Evolutionary conservation across 306 rosid genomes (phyloP).

Genomic region (Begonia fuchsioides): DNA sequence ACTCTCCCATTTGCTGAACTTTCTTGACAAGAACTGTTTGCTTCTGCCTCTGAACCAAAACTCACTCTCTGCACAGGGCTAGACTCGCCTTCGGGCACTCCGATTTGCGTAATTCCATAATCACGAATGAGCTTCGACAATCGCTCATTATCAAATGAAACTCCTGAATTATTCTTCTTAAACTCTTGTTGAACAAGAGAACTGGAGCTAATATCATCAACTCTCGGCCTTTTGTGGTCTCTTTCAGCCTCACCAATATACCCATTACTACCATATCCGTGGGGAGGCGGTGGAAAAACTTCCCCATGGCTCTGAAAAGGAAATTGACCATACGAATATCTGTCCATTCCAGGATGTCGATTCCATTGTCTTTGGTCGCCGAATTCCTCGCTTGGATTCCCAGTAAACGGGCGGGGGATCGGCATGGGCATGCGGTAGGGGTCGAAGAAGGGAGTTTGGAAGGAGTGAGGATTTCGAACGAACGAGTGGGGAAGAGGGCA

Average conservation of each 20-base stretch:
- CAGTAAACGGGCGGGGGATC: conserved; percentile 7
- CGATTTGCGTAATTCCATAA: conserved; percentile 38
- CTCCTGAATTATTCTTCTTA: conserved; percentile 6
- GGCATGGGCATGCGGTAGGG: conserved; percentile 9
- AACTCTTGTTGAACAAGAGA: conserved; percentile 3
- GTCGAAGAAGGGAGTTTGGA: conserved; percentile 13
- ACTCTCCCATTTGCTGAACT: conserved; percentile 4
- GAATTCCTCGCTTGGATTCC: conserved; percentile 12
- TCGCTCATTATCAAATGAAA: conserved; percentile 42
- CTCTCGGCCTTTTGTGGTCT: conserved; percentile 49
- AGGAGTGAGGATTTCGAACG: conserved; percentile 21
- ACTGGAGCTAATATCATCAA: conserved; percentile 20
- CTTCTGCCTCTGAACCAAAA: conserved; percentile 2
- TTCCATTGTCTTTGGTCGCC: conserved; percentile 15
- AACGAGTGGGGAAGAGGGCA: conserved; percentile 36
- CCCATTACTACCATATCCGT: conserved; percentile 16
- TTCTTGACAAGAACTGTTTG: conserved; percentile 1
- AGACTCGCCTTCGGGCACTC: conserved; percentile 10
- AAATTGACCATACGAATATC: conserved; percentile 10
- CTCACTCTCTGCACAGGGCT: neutral
- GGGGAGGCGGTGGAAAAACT: conserved; percentile 12
- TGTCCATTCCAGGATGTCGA: conserved; percentile 21
- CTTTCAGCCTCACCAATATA: conserved; percentile 26
- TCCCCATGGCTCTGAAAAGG: conserved; percentile 14
- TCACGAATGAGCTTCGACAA: conserved; percentile 74